Percentiles rank a stretch among this genome's conserved stretches.
phyloP scores from a whole-genome alignment of 1,284 basidiomycete species.

The Sporisorium graminicola region DNA sequence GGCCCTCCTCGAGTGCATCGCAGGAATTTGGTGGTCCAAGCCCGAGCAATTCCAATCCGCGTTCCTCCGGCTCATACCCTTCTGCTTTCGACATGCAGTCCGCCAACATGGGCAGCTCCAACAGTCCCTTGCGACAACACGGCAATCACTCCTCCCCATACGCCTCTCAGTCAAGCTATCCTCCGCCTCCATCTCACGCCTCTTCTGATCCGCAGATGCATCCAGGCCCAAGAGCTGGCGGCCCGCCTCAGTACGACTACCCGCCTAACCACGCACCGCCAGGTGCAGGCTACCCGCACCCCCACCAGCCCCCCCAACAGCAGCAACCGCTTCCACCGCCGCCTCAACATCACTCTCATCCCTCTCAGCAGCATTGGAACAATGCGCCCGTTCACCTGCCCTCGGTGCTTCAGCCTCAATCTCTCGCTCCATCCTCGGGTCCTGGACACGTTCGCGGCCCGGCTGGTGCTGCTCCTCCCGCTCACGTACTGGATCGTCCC shows the following conservation, averaged over 20 bases:
- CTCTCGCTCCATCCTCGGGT: constrained; percentile 5
- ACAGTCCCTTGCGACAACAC: constrained; percentile 38
- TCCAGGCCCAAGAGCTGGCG: constrained; percentile 10
- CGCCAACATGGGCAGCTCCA: constrained; percentile 7
- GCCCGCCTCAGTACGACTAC: constrained; percentile 29
- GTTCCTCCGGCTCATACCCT: constrained; percentile 31
- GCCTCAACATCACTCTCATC: constrained; percentile 19
- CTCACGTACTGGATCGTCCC: constrained; percentile 23
- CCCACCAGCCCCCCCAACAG: constrained; percentile 26
- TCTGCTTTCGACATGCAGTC: constrained; percentile 20
- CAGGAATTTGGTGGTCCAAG: constrained; percentile 36
- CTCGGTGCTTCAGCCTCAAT: constrained; percentile 40
- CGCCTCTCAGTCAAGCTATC: constrained; percentile 25
- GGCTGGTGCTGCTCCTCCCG: neutral
- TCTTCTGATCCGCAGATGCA: constrained; percentile 26
- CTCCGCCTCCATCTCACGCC: constrained; percentile 18
- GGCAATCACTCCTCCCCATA: constrained; percentile 21
- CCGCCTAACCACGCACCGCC: constrained; percentile 14
- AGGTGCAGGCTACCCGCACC: constrained; percentile 18
- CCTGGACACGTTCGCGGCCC: constrained; percentile 4
- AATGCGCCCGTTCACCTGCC: constrained; percentile 21
- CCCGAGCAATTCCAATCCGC: constrained; percentile 26
- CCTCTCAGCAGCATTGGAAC: constrained; percentile 35
- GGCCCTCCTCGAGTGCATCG: constrained; percentile 14
- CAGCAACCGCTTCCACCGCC: constrained; percentile 14